Base-by-base conservation (phyloP, 768 basidiomycete genomes). In the Calocera cornea region DNA sequence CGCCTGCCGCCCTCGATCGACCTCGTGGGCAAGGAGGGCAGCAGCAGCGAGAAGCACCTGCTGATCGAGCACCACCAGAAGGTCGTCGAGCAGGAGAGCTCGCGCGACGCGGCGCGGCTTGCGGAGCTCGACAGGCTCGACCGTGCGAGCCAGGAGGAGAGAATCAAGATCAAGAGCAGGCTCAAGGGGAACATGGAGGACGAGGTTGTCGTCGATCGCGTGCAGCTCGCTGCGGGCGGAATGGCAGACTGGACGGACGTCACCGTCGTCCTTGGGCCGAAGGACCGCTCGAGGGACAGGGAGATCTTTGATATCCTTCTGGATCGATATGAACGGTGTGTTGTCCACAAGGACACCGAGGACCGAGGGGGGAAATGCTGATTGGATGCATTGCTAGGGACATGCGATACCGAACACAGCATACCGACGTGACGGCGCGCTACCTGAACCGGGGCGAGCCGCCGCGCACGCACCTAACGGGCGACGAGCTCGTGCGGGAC, bases 321-420 rank as follows among this genome's bases (percentile, higher is more conserved):
- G 54, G 54, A 60, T 33, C 11, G 54, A 27, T 60, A 60, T 33
- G 54, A 60, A 60, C 24, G 54, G 54, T 60, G 31, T 27, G 54
- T 19, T 60, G 14, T 33, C 10, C 22, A 24, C 24, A 10, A 10
- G 24, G 14, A 50, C 11, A 19, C 10, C 40, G 19, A 50, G 14
- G 12, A 10, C 49, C 8, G 22, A 50, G 22, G 49, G 8, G 10
- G 49, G 10, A 11, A 16, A 16, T 50, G 8, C 10, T 27, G 24
- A 60, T 10, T 29, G 54, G 14, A 16, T 27, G 36, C 36, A 38
- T 27, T 11, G 11, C 11, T 33, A 60, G 54, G 54, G 54, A 60
- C 54, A 60, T 60, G 54, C 54, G 54, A 27, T 33, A 60, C 54
- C 54, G 54, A 27, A 60, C 54, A 33, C 54, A 60, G 31, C 27